Evolutionary conservation across 306 rosid genomes (phyloP), one percentile per base, ranked within the genome.

Genomic region (Dalbergia cochinchinensis): DNA sequence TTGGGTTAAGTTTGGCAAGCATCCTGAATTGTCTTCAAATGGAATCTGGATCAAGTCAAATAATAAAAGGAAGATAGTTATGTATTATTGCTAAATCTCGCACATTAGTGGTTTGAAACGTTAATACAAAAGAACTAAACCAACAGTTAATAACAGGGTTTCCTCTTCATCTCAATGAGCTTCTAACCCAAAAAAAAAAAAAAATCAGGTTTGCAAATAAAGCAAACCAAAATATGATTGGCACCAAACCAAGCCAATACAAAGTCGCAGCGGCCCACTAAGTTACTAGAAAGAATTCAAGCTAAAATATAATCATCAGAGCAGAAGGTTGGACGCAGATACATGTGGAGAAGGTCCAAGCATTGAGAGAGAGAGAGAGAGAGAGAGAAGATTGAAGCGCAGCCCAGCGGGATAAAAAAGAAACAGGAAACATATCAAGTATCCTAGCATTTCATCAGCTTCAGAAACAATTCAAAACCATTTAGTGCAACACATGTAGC

Each of bases 31-130:
- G 82, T 87, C 93, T 41, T 77, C 98, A 42, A 83, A 78, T 65
- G 94, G 82, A 82, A 85, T 76, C 98, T 94, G 89, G 58, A 82
- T 57, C 31, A 48, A 62, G 74, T 63, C 44, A 68, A 71, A 74
- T 4, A 77, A 75, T 59, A 80, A 77, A 65, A 69, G 44, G 26
- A 80, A 81, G 51, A 80, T 66, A 73, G 78, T 59, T 54, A 63
- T 1, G 78, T 14, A 50, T 48, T 50, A 50, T 22, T 37, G 79
- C 67, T 37, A 76, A 72, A 61, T 35, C 81, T 54, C 26, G 50
- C 8, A 68, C 22, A 74, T 15, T 69, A 41, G 50, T 12, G 20
- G 41, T 61, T 60, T 54, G 65, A 75, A 69, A 60, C 15, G 44
- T 42, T 34, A 35, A 69, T 37, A 61, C 0, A 65, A 22, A 37